Conservation (phyloP, 805 yeast species). For the Candida patagonica region DNA sequence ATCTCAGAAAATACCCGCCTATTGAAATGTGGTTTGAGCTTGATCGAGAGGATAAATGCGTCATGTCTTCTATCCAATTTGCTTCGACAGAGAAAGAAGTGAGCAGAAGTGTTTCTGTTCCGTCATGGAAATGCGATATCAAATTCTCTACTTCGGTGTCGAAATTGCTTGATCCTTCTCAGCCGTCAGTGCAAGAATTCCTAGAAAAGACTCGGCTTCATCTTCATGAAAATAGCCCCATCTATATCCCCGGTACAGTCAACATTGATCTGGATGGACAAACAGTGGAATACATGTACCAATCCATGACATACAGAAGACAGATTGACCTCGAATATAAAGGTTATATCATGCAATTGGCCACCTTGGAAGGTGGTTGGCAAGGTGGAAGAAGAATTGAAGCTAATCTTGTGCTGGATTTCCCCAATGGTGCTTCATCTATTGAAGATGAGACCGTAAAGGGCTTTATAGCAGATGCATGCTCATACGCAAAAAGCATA, state of each 20-base stretch:
- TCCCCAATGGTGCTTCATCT: constrained; percentile 10
- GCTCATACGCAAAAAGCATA: constrained; percentile 8
- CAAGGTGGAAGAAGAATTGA: constrained; percentile 47
- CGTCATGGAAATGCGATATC: constrained; percentile 35
- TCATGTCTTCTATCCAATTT: constrained; percentile 32
- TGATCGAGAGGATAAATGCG: constrained; percentile 29
- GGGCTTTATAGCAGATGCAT: constrained; percentile 12
- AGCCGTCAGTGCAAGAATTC: constrained; percentile 37
- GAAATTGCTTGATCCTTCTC: constrained; percentile 26
- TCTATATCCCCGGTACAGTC: constrained; percentile 33
- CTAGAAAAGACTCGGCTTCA: constrained; percentile 31
- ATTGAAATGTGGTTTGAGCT: constrained; percentile 48
- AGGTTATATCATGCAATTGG: constrained; percentile 32
- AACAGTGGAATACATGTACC: constrained; percentile 36
- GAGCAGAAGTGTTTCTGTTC: constrained; percentile 35
- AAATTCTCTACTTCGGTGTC: constrained; percentile 32
- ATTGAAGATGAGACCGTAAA: constrained; percentile 7
- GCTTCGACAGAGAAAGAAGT: constrained; percentile 40
- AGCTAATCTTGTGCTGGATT: constrained; percentile 36
- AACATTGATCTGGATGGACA: constrained; percentile 32
- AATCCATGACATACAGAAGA: constrained; percentile 35
- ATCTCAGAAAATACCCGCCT: constrained; percentile 37
- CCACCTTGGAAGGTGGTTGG: constrained; percentile 47
- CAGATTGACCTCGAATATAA: constrained; percentile 36
- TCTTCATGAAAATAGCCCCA: constrained; percentile 31